Base-by-base conservation (phyloP, 2,329 filamentous ascomycete genomes). In the Ceratocystiopsis brevicomis region DNA sequence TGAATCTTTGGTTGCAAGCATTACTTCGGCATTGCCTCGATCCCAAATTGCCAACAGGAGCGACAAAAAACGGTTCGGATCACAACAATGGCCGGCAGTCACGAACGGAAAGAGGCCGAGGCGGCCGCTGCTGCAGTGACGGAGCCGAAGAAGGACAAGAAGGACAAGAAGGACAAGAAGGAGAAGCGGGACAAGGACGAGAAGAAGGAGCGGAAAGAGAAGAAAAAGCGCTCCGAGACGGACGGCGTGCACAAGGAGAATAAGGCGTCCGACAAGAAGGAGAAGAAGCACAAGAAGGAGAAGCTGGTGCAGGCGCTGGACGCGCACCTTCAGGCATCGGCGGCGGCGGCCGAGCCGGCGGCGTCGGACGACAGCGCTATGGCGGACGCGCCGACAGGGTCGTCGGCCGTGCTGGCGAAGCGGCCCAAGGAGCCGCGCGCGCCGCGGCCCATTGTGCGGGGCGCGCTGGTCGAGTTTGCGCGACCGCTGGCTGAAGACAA, bases 401-500 rank as follows among this genome's bases (percentile, higher is more conserved):
- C 34, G 33, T 16, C 30, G 18, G 35, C 17, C 15, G 35, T 16
- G 42, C 63, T 61, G 51, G 53, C 61, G 38, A 63, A 67, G 42
- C 25, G 25, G 25, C 25, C 25, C 25, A 44, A 56, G 32, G 21
- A 33, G 13, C 38, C 35, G 8, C 45, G 39, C 12, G 53, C 10
- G 16, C n/a, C 60, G 52, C 48, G 47, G 46, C 46, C 48, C 13
- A 44, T 53, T 41, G 57, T 67, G 44, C 62, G 66, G 59, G 56
- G 58, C 25, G 53, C 56, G 38, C 66, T 92, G 40, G 83, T 92
- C 44, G 81, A 86, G 30, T 90, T 94, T 57, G 85, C 87, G 45
- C 70, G 81, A 53, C 83, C 85, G 33, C 65, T 92, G 47, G 80
- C 80, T 25, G 78, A 86, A 50, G 83, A 84, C 49, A 90, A 92